Evolutionary conservation across 805 yeast species (phyloP).

Genomic region (Lipomyces mesembrius): DNA sequence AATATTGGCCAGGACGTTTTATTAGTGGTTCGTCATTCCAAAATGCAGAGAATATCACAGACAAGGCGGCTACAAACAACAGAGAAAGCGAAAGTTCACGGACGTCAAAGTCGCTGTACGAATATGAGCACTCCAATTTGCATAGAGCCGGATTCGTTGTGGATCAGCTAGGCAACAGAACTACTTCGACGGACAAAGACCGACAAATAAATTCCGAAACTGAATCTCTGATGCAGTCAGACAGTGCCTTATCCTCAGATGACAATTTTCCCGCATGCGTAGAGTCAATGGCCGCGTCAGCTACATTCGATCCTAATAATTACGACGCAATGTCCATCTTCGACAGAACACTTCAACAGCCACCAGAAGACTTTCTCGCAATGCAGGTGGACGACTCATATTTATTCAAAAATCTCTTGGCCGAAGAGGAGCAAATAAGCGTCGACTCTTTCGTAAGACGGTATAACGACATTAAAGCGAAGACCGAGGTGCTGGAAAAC

Average conservation of each 20-base stretch:
- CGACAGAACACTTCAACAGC: background rate
- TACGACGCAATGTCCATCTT: background rate
- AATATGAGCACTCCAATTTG: background rate
- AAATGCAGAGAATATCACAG: background rate
- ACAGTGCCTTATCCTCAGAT: background rate
- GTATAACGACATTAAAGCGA: background rate
- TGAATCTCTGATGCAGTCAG: background rate
- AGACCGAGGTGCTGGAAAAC: background rate
- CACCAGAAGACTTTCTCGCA: background rate
- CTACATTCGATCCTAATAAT: background rate
- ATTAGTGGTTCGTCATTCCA: background rate
- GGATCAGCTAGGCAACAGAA: background rate
- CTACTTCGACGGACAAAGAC: background rate
- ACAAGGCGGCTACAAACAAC: background rate
- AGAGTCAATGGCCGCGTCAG: background rate
- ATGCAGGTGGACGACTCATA: slow-evolving; percentile 1
- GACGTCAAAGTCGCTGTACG: background rate
- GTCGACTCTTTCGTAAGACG: background rate
- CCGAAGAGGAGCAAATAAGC: background rate
- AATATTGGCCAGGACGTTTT: background rate
- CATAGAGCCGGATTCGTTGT: background rate
- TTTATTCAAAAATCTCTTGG: background rate
- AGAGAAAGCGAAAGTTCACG: background rate
- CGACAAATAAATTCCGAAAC: background rate
- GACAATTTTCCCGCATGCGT: background rate